Evolutionary conservation across 805 yeast species (phyloP).

Genomic region (Zygosaccharomyces lentus): DNA sequence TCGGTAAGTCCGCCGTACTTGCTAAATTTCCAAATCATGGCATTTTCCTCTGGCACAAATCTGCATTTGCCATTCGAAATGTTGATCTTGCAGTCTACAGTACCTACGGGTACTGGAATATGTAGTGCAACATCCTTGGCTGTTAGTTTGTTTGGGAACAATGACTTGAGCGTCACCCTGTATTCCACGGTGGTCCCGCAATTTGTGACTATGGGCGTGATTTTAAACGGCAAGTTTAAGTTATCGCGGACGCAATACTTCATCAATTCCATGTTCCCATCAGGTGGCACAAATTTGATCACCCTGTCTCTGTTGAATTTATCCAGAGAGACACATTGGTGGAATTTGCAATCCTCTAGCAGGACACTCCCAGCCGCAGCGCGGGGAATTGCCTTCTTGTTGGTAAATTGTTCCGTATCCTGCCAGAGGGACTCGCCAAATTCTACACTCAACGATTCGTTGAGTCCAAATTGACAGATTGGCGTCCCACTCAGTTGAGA

Average conservation of each 20-base stretch:
- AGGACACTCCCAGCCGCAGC: conserved; percentile 49
- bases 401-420: conserved; percentile 27
- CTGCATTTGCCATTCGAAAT: conserved; percentile 63
- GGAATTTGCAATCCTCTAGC: conserved; percentile 77
- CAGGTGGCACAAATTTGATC: conserved; percentile 79
- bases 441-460: conserved; percentile 43
- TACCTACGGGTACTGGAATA: conserved; percentile 66
- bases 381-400: conserved; percentile 30
- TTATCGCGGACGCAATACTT: conserved; percentile 58
- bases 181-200: conserved; percentile 49
- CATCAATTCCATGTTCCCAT: conserved; percentile 82
- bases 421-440: conserved; percentile 15
- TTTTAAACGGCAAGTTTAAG: conserved; percentile 64
- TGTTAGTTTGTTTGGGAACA: conserved; percentile 50
- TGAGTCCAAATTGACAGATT: conserved; percentile 72
- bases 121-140: conserved; percentile 62
- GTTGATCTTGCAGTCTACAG: conserved; percentile 45
- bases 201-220: conserved; percentile 52
- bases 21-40: conserved; percentile 64
- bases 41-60: conserved; percentile 60
- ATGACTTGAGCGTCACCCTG: conserved; percentile 57
- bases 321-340: conserved; percentile 75
- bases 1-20: conserved; percentile 67
- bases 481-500: conserved; percentile 80
- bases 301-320: conserved; percentile 60